Conservation (phyloP, 257 asterid genomes). For the Jacaranda mimosifolia region DNA sequence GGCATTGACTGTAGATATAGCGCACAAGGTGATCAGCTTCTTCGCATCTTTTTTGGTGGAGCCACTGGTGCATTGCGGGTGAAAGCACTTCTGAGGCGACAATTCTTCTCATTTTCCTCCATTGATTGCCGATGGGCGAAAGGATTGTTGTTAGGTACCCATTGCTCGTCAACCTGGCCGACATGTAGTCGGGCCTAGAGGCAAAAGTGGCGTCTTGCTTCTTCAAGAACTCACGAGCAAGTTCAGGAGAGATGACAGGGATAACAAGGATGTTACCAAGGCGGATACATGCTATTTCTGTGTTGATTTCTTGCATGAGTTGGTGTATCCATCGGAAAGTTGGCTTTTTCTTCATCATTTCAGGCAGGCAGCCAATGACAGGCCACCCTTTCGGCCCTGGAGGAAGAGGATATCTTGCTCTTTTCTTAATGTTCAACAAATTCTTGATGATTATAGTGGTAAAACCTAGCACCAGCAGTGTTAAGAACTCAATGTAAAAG, state of each 20-base stretch:
- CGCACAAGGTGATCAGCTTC: slow-evolving; percentile 35
- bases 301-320: slow-evolving; percentile 33
- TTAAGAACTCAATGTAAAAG: not conserved
- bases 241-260: slow-evolving; percentile 40
- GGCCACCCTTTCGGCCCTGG: slow-evolving; percentile 34
- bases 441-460: not conserved
- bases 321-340: slow-evolving; percentile 15
- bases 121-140: slow-evolving; percentile 31
- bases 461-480: not conserved
- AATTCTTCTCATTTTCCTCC: slow-evolving; percentile 41
- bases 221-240: slow-evolving; percentile 42
- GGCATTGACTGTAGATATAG: slow-evolving; percentile 21
- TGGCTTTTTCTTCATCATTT: slow-evolving; percentile 19
- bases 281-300: slow-evolving; percentile 38
- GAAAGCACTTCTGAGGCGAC: slow-evolving; percentile 20
- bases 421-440: not conserved
- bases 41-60: slow-evolving; percentile 5
- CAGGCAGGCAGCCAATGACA: slow-evolving; percentile 16
- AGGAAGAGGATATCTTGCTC: not conserved
- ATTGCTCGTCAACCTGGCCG: not conserved
- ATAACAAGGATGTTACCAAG: not conserved
- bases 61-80: slow-evolving; percentile 13
- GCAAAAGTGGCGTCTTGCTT: slow-evolving; percentile 29
- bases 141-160: not conserved
- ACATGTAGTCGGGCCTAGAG: slow-evolving; percentile 29